Evolutionary conservation across 805 yeast genomes (phyloP), one percentile per base, ranked within the genome.

Genomic region (Candida caryicola): DNA sequence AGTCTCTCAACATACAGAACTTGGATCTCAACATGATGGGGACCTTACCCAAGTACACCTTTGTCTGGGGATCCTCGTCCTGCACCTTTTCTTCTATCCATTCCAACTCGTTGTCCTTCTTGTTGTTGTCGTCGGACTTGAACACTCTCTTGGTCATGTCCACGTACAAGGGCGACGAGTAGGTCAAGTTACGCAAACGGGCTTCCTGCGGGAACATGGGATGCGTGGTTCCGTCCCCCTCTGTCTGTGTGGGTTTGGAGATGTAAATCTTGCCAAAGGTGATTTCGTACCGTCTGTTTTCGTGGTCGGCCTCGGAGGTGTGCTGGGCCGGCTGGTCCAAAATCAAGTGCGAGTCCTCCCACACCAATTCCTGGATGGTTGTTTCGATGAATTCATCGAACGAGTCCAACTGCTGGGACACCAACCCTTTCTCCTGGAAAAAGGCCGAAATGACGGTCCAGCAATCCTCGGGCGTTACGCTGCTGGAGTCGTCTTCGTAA

Each of bases 181-280:
- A 93, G 0, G 99, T 93, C 67, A 93, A 74, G 61, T 93, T 93
- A 68, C 99, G 82, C 48, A 93, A 74, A 54, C 99, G 79, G 5
- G 99, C 98, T 64, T 93, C 99, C 66, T 95, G 99, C 8, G 99
- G 99, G 59, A 86, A 86, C 82, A 93, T 81, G 10, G 95, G 95
- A 56, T 89, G 91, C n/a, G 98, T 91, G n/a, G 95, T 89, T 71
- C 99, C 99, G 69, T 93, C 99, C 13, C 98, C 96, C 70, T 93
- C 99, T 15, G 98, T 95, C 78, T 93, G 95, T 34, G 96, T 88
- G 32, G 99, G 99, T 55, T 90, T 85, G 17, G 98, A 89, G 50
- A 93, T 81, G 65, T 85, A 93, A 55, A 95, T 93, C 62, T 91
- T 95, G 49, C 99, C 99, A 66, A 93, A 93, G n/a, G 90, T 81